Conservation (phyloP, 352 stramenopile species). For the Phytophthora fragariaefolia region DNA sequence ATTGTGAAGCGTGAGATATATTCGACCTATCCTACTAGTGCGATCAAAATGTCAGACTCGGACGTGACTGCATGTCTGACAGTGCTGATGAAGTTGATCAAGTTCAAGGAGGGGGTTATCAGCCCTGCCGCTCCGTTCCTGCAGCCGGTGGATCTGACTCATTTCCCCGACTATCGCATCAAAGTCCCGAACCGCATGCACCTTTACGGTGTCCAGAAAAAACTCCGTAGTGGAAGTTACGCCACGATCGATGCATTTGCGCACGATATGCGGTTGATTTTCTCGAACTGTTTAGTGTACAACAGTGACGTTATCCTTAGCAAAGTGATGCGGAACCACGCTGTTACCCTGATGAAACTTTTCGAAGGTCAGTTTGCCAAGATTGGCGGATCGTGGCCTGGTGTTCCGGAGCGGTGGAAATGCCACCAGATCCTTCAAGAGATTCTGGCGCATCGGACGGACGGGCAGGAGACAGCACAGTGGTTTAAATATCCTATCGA, state of each 20-base stretch:
- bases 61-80: conserved; percentile 59
- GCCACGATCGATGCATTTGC: conserved; percentile 70
- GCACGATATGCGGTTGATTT: conserved; percentile 81
- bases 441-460: conserved; percentile 73
- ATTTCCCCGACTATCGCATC: conserved; percentile 87
- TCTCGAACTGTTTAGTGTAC: conserved; percentile 91
- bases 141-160: conserved; percentile 78
- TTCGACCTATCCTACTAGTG: conserved; percentile 3
- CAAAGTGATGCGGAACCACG: conserved; percentile 85
- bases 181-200: conserved; percentile 89
- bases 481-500: conserved; percentile 91
- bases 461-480: conserved; percentile 80
- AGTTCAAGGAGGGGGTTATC: conserved; percentile 83
- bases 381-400: conserved; percentile 69
- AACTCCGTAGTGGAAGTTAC: conserved; percentile 79
- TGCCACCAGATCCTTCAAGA: conserved; percentile 87
- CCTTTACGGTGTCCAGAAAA: conserved; percentile 86
- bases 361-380: conserved; percentile 81
- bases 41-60: conserved; percentile 63
- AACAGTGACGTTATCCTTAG: conserved; percentile 87
- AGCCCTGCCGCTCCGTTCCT: conserved; percentile 79
- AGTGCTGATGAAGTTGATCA: conserved; percentile 86
- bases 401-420: conserved; percentile 79
- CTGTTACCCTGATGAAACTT: conserved; percentile 84
- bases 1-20: conserved; percentile 32